phyloP scores from a whole-genome alignment of 2,329 filamentous ascomycete species.

The Blastomyces silverae region DNA sequence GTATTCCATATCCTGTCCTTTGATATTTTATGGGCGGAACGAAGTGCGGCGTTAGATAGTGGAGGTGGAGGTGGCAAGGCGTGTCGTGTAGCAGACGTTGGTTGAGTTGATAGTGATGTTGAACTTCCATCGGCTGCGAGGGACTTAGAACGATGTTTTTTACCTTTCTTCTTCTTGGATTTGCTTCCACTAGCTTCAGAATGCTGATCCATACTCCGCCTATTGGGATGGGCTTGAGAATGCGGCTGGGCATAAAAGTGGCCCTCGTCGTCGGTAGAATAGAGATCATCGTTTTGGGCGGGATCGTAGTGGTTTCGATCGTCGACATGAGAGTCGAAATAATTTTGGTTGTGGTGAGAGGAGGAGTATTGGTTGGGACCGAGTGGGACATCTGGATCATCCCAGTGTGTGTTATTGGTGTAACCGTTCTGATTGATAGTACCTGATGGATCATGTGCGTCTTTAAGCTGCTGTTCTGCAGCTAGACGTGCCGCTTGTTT shows the following conservation, averaged over 20 bases:
- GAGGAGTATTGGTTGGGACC: conserved; percentile 21
- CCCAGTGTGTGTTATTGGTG: conserved; percentile 24
- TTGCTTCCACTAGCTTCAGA: conserved; percentile 29
- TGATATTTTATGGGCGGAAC: conserved; percentile 44
- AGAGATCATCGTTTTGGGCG: conserved; percentile 49
- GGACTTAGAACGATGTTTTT: conserved; percentile 33
- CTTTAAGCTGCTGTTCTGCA: conserved; percentile 44
- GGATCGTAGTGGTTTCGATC: conserved; percentile 37
- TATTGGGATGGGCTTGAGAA: conserved; percentile 24
- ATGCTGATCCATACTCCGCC: conserved; percentile 22
- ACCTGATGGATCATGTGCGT: conserved; percentile 25
- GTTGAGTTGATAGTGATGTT: conserved; percentile 40
- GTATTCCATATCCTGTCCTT: conserved; percentile 97
- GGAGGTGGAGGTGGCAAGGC: conserved; percentile 40
- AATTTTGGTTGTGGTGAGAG: conserved; percentile 24
- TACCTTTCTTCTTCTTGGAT: conserved; percentile 39
- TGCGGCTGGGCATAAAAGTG: conserved; percentile 31
- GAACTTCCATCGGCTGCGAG: conserved; percentile 35
- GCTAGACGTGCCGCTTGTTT: conserved; percentile 71
- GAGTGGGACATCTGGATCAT: conserved; percentile 5
- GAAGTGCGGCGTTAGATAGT: conserved; percentile 39
- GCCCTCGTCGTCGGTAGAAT: conserved; percentile 51
- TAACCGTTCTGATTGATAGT: conserved; percentile 33
- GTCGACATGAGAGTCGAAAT: conserved; percentile 29
- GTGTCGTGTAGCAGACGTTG: conserved; percentile 37